Base-by-base conservation (phyloP, 2,329 filamentous ascomycete genomes). In the Aspergillus fijiensis region DNA sequence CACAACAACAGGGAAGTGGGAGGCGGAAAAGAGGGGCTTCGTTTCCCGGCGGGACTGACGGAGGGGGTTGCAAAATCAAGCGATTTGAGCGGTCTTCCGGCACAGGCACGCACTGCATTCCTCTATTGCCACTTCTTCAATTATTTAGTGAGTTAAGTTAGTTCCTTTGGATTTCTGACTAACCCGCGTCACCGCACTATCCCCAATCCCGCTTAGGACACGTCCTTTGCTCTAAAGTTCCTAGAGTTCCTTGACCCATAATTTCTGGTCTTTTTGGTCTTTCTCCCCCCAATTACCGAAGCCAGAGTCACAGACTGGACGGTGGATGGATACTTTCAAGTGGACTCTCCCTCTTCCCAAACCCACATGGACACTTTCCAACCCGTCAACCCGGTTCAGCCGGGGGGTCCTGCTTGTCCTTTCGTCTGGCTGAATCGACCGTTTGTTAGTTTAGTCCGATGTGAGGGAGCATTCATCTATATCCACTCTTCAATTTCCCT, bases 361-460 rank as follows among this genome's bases (percentile, higher is more conserved):
- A 45, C 39, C 39, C 39, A 45, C 39, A 45, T 45, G 39, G 39
- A 45, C 39, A 16, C 39, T 53, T 64, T 64, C 63, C 57, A 69
- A 65, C 65, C 68, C 69, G 63, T 69, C 69, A 71, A 67, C 63
- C 68, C 64, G 69, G 69, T 66, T 70, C 68, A 65, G 64, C 63
- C 67, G 67, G 65, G 65, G 63, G 56, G 57, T 58, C 60, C 60
- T 55, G 49, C 35, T 29, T 59, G 58, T 49, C 55, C 9, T 50
- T 29, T 62, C 45, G 60, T 50, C 58, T 57, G 49, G 57, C 49
- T 55, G 51, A 57, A 51, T 59, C 60, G 55, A 57, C 60, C 51
- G 49, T 60, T 62, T 60, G 49, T 60, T 58, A 59, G 50, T 35
- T 45, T 19, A 25, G 25, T 39, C 39, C 49, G 31, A 60, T 60